These are phyloP conservation scores for Euptelea pleiosperma DNA, from an alignment of 164 flowering plant genomes.

Conservation along the genomic window DNA sequence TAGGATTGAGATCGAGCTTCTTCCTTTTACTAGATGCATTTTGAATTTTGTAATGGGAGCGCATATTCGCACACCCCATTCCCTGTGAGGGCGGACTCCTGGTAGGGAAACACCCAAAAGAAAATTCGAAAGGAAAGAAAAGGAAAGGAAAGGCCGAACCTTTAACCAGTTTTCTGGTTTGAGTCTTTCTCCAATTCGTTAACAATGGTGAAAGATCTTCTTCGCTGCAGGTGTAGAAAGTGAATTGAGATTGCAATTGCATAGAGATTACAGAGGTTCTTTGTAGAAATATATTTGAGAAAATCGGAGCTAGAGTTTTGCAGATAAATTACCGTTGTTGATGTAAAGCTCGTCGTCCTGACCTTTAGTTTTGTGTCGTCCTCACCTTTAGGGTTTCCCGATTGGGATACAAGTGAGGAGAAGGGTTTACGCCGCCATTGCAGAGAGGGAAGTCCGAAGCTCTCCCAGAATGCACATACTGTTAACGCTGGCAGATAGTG, in stretches of 20 bases:
- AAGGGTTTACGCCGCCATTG: constrained; percentile 14
- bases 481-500: too few relatives aligned
- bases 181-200: constrained; percentile 12
- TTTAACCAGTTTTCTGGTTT: constrained; percentile 15
- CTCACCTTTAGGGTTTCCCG: constrained; percentile 16
- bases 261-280: background rate
- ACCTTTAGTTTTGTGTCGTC: background rate
- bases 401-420: background rate
- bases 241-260: background rate
- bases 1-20: too few relatives aligned
- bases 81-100: too few relatives aligned
- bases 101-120: too few relatives aligned
- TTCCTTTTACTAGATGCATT: too few relatives aligned
- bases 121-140: too few relatives aligned
- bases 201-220: background rate
- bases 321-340: background rate
- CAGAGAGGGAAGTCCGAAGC: constrained; percentile 10
- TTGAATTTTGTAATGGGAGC: too few relatives aligned
- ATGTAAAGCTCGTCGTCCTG: background rate
- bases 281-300: background rate
- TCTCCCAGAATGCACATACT: too few relatives aligned
- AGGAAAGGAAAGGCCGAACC: constrained; percentile 14
- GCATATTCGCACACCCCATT: too few relatives aligned
- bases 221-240: background rate
- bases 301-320: background rate